phyloP scores from a whole-genome alignment of 2,329 filamentous ascomycete genomes.

The Neonectria faginata region DNA sequence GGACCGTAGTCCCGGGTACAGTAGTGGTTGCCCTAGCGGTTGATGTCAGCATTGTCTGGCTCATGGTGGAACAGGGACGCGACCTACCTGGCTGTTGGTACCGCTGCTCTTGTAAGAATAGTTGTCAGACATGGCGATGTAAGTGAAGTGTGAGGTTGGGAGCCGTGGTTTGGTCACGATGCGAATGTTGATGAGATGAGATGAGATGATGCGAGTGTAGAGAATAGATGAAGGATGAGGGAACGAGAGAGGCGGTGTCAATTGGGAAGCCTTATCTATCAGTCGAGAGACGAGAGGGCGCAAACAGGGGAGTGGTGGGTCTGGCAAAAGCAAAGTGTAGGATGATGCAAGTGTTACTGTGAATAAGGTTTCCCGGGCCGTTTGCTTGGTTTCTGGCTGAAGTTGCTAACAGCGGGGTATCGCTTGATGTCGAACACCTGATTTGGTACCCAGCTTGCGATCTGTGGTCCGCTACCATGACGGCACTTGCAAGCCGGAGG shows the following conservation, averaged over 20 bases:
- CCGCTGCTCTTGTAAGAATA: constrained; percentile 64
- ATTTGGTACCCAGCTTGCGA: neutral
- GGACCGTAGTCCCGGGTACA: constrained; percentile 73
- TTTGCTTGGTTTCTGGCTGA: neutral
- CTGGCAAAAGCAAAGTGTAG: neutral
- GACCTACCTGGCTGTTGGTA: constrained; percentile 70
- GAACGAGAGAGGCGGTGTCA: neutral
- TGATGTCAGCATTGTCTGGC: neutral
- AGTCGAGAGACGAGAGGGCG: neutral
- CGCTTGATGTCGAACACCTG: neutral
- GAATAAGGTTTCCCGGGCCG: neutral
- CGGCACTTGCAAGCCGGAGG: too few species aligned
- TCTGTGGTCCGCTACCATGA: neutral
- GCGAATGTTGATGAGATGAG: neutral
- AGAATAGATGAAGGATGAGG: neutral
- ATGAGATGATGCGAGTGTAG: neutral
- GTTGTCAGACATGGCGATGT: constrained; percentile 33
- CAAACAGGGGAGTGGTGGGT: neutral
- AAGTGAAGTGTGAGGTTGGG: neutral
- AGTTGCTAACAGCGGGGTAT: neutral
- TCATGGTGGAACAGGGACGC: neutral
- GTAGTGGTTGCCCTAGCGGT: constrained; percentile 74
- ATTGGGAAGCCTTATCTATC: neutral
- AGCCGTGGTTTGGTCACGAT: neutral
- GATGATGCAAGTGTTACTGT: neutral